Percentiles rank a stretch among this genome's conserved stretches.
phyloP scores from a whole-genome alignment of 495 filamentous ascomycete species.

The Hypomontagnella monticulosa region DNA sequence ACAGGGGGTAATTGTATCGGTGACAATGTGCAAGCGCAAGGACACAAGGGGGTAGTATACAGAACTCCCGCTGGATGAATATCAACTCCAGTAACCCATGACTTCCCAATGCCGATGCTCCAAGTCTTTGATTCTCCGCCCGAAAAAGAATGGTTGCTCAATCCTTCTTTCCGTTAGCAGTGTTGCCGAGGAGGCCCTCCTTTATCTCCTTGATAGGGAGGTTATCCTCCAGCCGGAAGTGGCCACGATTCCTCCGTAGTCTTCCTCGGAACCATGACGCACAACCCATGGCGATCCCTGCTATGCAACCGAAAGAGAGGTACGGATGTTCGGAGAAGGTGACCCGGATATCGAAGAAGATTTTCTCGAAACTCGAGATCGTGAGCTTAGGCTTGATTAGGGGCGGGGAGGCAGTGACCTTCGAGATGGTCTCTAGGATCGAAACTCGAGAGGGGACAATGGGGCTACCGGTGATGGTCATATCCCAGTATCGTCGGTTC shows the following conservation, averaged over 20 bases:
- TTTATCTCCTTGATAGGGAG: constrained; percentile 60
- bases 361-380: constrained; percentile 75
- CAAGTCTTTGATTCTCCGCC: constrained; percentile 22
- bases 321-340: constrained; percentile 77
- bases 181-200: constrained; percentile 67
- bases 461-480: constrained; percentile 82
- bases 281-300: constrained; percentile 61
- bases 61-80: constrained; percentile 44
- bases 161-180: constrained; percentile 79
- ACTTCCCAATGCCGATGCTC: constrained; percentile 32
- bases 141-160: constrained; percentile 51
- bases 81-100: constrained; percentile 39
- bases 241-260: constrained; percentile 65
- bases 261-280: constrained; percentile 68
- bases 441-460: constrained; percentile 92
- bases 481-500: constrained; percentile 96
- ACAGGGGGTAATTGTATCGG: constrained; percentile 34
- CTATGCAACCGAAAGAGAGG: constrained; percentile 69
- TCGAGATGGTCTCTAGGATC: constrained; percentile 92
- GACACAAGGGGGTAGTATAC: constrained; percentile 48
- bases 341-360: constrained; percentile 78
- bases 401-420: constrained; percentile 74
- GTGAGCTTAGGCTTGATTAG: constrained; percentile 90
- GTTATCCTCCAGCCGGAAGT: constrained; percentile 82
- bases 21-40: constrained; percentile 39